These are phyloP conservation scores for Quercus mongolica DNA, from an alignment of 306 rosid genomes.

Conservation along the genomic window DNA sequence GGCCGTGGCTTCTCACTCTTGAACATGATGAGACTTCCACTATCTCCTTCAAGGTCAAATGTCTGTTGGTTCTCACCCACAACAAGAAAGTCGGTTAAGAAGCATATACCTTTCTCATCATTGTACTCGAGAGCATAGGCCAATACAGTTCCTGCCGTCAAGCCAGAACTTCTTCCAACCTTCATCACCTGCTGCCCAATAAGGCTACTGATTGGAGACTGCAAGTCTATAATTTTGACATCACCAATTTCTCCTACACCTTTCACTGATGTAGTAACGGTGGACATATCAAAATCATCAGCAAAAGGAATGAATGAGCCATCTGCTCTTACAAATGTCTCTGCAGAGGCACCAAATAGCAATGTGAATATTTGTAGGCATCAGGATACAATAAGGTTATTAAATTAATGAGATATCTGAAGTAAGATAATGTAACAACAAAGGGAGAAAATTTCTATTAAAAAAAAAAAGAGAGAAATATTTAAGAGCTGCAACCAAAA, in stretches of 20 bases:
- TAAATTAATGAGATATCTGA: background rate
- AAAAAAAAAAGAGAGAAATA: too few relatives aligned
- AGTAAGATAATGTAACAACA: background rate
- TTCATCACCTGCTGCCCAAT: conserved; percentile 94
- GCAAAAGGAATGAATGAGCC: conserved; percentile 98
- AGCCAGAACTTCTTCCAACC: conserved; percentile 98
- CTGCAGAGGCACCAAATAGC: conserved; percentile 44
- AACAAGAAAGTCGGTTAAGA: conserved; percentile 95
- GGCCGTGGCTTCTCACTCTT: conserved; percentile 89
- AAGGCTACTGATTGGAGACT: conserved; percentile 80
- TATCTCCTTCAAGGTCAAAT: conserved; percentile 98
- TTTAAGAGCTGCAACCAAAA: background rate
- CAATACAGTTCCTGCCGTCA: conserved; percentile 88
- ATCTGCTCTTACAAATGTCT: conserved; percentile 97
- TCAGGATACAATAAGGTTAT: background rate
- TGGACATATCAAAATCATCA: conserved; percentile 93
- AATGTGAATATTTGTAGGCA: background rate
- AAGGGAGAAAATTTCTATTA: background rate
- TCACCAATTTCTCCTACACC: conserved; percentile 88
- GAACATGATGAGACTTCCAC: conserved; percentile 92
- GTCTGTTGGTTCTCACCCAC: conserved; percentile 99
- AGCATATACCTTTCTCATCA: conserved; percentile 98
- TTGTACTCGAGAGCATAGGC: conserved; percentile 98
- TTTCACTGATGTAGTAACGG: conserved; percentile 78
- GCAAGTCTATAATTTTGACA: conserved; percentile 83